Percentiles rank a stretch among this genome's conserved stretches.
phyloP scores from a whole-genome alignment of 1,139 yeast genomes.

The Pichia sp. region DNA sequence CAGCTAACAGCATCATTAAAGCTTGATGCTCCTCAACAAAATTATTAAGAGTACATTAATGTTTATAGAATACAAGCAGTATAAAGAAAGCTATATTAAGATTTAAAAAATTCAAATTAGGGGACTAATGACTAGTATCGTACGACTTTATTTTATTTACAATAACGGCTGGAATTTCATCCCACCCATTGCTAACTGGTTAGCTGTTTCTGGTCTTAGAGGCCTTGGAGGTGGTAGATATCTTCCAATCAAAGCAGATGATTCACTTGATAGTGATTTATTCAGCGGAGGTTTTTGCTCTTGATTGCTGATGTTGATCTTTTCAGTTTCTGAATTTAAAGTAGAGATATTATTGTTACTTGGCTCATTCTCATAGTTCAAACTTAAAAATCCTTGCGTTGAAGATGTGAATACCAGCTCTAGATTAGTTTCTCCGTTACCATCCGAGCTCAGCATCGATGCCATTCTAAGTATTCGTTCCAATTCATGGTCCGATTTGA shows the following conservation, averaged over 20 bases:
- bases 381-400: constrained; percentile 21
- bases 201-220: constrained; percentile 5
- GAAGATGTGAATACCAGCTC: constrained; percentile 21
- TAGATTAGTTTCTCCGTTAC: constrained; percentile 15
- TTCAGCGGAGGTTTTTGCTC: no score
- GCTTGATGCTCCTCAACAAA: no score
- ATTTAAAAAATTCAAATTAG: no score
- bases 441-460: constrained; percentile 12
- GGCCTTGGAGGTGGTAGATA: constrained; percentile 15
- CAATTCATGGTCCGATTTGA: constrained; percentile 22
- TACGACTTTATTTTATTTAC: background rate
- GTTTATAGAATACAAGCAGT: no score
- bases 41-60: no score
- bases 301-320: no score
- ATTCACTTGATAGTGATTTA: background rate
- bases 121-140: no score
- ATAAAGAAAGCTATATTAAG: no score
- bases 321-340: no score
- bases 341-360: no score
- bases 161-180: constrained; percentile 15
- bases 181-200: constrained; percentile 5
- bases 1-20: no score
- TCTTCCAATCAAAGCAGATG: constrained; percentile 7
- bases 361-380: constrained; percentile 15
- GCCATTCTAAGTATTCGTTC: constrained; percentile 20